Base-by-base conservation (phyloP, 2,329 filamentous ascomycete species). In the Aureobasidium melanogenum region DNA sequence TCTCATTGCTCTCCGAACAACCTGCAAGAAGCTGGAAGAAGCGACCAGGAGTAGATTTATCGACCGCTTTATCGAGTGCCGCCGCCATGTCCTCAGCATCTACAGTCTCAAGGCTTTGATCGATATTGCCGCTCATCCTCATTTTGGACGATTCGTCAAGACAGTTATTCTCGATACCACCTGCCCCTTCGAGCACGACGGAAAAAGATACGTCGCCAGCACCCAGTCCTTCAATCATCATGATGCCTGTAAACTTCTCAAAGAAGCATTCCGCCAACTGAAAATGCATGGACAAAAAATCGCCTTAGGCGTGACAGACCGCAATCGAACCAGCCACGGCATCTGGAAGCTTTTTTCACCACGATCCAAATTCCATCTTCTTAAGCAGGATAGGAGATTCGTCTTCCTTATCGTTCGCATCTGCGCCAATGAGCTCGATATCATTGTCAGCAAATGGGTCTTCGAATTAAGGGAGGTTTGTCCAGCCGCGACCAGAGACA, bases 201-300 rank as follows among this genome's bases (percentile, higher is more conserved):
- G n/a, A n/a, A n/a, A n/a, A n/a, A n/a, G n/a, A n/a, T n/a, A n/a
- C n/a, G n/a, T n/a, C n/a, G n/a, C n/a, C n/a, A n/a, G n/a, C n/a
- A n/a, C n/a, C n/a, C n/a, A n/a, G n/a, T n/a, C n/a, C n/a, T n/a
- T n/a, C n/a, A n/a, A n/a, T n/a, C n/a, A n/a, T n/a, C n/a, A n/a
- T n/a, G n/a, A n/a, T n/a, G n/a, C n/a, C n/a, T n/a, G n/a, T 3
- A 5, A 1, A 9, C 7, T 2, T 24, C n/a, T 12, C 12, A 10
- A 12, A 12, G n/a, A 24, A 24, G 39, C 19, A 24, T 14, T 43
- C 9, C 3, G 9, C 10, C 2, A 22, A 1, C 19, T 43, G 9
- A 43, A 12, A 5, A 9, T 12, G 12, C 10, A 43, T 24, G n/a
- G n/a, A 8, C 17, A 41, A 3, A 5, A 9, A 14, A 14, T 26